Conservation (phyloP, 2,329 filamentous ascomycete genomes). For the Colletotrichum magnum region DNA sequence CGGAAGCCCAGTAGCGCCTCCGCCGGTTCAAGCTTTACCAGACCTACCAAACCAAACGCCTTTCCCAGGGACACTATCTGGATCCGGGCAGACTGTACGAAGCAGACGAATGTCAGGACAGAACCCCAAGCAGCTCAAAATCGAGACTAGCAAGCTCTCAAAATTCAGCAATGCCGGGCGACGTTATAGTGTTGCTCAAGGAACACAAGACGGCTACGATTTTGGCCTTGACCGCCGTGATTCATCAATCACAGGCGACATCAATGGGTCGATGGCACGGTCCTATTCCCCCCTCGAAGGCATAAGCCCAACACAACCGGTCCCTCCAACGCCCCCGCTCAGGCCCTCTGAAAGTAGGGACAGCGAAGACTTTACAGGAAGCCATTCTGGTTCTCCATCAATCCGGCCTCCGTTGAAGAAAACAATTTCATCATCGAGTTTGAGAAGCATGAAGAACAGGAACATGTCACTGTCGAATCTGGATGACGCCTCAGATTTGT, state of each 20-base stretch:
- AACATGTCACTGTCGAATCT: constrained; percentile 78
- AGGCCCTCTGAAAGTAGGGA: constrained; percentile 49
- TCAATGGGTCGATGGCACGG: constrained; percentile 11
- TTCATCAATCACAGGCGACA: not conserved
- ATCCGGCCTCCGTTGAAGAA: constrained; percentile 69
- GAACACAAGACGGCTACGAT: not conserved
- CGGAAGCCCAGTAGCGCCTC: constrained; percentile 57
- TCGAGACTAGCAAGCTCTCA: constrained; percentile 74
- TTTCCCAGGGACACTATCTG: constrained; percentile 44
- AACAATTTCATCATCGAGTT: constrained; percentile 79
- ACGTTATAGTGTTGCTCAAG: constrained; percentile 32
- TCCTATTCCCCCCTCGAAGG: constrained; percentile 38
- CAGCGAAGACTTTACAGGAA: constrained; percentile 54
- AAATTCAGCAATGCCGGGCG: constrained; percentile 24
- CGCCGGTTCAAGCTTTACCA: constrained; percentile 63
- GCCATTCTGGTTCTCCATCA: constrained; percentile 68
- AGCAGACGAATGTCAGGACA: constrained; percentile 85
- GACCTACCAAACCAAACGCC: constrained; percentile 56
- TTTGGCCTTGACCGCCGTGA: constrained; percentile 16
- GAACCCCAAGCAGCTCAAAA: constrained; percentile 86
- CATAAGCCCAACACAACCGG: constrained; percentile 40
- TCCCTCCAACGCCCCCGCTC: constrained; percentile 45
- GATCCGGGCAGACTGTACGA: constrained; percentile 70
- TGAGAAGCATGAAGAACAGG: constrained; percentile 80
- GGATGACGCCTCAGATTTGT: constrained; percentile 75